Evolutionary conservation across 306 rosid species (phyloP).

Genomic region (Dryas drummondii): DNA sequence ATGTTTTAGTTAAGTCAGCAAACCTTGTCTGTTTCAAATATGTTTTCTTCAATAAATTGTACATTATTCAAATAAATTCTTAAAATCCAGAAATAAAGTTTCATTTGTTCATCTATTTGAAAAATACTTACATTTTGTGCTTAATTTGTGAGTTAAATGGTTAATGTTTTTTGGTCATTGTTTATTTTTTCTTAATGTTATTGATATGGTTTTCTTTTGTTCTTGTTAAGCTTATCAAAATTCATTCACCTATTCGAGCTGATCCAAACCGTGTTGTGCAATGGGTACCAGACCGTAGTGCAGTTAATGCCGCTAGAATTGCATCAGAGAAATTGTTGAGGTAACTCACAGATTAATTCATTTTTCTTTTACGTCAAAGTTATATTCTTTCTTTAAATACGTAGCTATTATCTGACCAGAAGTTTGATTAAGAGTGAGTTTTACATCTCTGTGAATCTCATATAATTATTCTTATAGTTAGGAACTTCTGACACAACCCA

Average conservation of each 20-base stretch:
- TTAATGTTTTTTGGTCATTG: neutral
- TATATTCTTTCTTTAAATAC: neutral
- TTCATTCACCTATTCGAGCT: slow-evolving; percentile 95
- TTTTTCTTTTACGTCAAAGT: neutral
- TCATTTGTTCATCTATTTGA: neutral
- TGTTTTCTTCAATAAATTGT: neutral
- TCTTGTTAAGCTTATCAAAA: slow-evolving; percentile 75
- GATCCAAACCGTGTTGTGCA: slow-evolving; percentile 79
- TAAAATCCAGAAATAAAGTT: neutral
- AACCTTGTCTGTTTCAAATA: neutral
- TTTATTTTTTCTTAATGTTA: slow-evolving; percentile 14
- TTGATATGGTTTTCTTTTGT: slow-evolving; percentile 23
- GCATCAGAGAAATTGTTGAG: slow-evolving; percentile 79
- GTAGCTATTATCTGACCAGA: neutral
- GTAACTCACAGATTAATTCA: slow-evolving; percentile 30
- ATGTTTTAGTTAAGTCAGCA: neutral
- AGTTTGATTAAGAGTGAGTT: slow-evolving; percentile 1
- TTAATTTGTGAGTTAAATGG: slow-evolving; percentile 14
- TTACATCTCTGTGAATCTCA: slow-evolving; percentile 1
- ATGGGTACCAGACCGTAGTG: slow-evolving; percentile 69
- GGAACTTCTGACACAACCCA: neutral
- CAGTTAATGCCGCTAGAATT: slow-evolving; percentile 65
- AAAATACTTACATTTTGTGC: neutral
- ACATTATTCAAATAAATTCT: neutral
- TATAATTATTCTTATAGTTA: neutral